Conservation (phyloP, 78 protist genomes). For the Salpingoeca rosetta region DNA sequence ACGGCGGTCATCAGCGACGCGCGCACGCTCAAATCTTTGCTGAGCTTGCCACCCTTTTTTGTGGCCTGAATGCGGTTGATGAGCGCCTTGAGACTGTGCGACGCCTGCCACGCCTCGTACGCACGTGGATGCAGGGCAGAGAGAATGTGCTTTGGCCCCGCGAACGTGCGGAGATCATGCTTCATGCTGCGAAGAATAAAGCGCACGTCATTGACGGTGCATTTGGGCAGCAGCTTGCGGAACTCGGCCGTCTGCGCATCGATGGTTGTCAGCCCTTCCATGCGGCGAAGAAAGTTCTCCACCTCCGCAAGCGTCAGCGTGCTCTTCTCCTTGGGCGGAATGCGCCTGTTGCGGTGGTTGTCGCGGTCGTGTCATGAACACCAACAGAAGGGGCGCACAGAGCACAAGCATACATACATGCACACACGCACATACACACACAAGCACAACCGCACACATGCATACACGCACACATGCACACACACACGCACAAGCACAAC, state of each 20-base stretch:
- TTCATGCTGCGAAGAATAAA: not conserved
- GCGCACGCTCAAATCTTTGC: not conserved
- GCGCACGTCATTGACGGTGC: not conserved
- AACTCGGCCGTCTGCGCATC: not conserved
- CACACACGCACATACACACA: too few relatives aligned
- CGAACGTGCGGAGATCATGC: slow-evolving; percentile 14
- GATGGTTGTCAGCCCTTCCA: not conserved
- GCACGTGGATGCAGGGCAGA: not conserved
- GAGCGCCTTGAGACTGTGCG: not conserved
- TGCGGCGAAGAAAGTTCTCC: slow-evolving; percentile 27
- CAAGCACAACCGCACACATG: too few relatives aligned
- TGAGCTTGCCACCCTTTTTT: not conserved
- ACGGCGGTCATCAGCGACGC: slow-evolving; percentile 54
- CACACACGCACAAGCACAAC: too few relatives aligned
- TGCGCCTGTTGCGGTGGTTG: too few relatives aligned
- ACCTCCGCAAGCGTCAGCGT: not conserved
- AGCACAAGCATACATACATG: too few relatives aligned
- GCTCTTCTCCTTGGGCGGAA: not conserved
- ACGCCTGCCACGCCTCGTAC: not conserved
- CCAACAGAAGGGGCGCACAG: too few relatives aligned
- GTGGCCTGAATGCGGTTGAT: not conserved
- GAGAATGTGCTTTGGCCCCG: not conserved
- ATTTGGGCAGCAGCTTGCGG: not conserved
- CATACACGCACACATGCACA: too few relatives aligned
- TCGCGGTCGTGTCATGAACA: too few relatives aligned